Evolutionary conservation across 148 eudicot genomes (phyloP), one percentile per base, ranked within the genome.

Genomic region (Camellia sinensis): DNA sequence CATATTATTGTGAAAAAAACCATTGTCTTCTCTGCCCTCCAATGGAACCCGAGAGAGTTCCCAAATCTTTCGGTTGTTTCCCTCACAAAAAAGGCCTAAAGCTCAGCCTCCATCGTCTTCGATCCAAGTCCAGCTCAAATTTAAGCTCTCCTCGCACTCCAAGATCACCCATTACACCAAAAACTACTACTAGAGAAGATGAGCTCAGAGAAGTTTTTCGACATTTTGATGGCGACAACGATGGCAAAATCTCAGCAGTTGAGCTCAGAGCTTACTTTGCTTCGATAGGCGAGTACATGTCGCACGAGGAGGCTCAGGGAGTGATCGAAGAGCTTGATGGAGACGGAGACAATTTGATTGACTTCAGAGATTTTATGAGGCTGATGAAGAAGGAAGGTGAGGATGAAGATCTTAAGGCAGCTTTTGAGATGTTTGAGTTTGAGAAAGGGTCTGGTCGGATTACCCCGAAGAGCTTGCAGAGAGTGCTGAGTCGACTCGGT

Each of bases 381-480:
- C 79, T 93, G 18, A 89, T 93, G 95, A 85, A 80, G 6, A 87
- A 76, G 62, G 83, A 86, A 3, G 89, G 85, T 0, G 91, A 63
- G 13, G 75, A 87, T 1, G 91, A 87, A 14, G 93, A 89, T 50
- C 12, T 91, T 44, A 90, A 89, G 88, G 88, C 87, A 40, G 95
- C 90, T 9, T 91, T 91, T 64, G 91, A 89, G 84, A 88, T 83
- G 86, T 91, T 87, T 44, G 97, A 91, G 83, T 71, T 88, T 18
- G 88, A 89, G 65, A 93, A 90, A 44, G 97, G 97, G 15, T 87
- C 82, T 0, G 95, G 93, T 0, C 74, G 86, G 82, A 93, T 93
- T 7, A 93, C 92, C 12, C 89, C 95, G 0, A 89, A 79, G 56
- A 90, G 97, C 59, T 87, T 93, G 83, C 93, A 93, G 71, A 87